Evolutionary conservation across 345 rosid species (phyloP).

Genomic region (Sapria himalayana): DNA sequence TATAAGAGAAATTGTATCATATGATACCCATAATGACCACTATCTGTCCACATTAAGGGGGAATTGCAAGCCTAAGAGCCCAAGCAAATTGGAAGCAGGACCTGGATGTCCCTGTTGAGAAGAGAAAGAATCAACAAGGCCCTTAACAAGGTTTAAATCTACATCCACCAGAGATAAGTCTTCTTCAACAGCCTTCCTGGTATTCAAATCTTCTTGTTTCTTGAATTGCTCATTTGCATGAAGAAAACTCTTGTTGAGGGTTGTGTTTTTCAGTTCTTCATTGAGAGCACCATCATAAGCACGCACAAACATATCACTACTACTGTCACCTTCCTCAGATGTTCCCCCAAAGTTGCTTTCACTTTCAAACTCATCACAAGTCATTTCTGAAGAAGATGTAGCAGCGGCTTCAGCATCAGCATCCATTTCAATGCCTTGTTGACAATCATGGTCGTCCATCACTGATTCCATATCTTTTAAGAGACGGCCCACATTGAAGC

Average conservation of each 20-base stretch:
- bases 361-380: too few relatives aligned
- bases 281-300: slow-evolving; percentile 51
- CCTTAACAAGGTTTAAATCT: slow-evolving; percentile 74
- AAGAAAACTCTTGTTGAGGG: slow-evolving; percentile 45
- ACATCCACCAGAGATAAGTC: slow-evolving; percentile 59
- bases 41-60: slow-evolving; percentile 48
- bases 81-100: slow-evolving; percentile 72
- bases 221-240: slow-evolving; percentile 28
- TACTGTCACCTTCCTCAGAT: slow-evolving; percentile 25
- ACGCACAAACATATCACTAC: slow-evolving; percentile 32
- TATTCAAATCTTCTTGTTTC: slow-evolving; percentile 38
- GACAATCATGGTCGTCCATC: slow-evolving; percentile 19
- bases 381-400: slow-evolving; percentile 58
- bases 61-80: slow-evolving; percentile 65
- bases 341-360: slow-evolving; percentile 15
- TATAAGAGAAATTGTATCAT: not conserved
- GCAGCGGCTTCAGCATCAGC: slow-evolving; percentile 31
- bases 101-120: slow-evolving; percentile 92
- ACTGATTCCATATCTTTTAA: slow-evolving; percentile 56
- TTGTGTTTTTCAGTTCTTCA: slow-evolving; percentile 43
- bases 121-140: slow-evolving; percentile 56
- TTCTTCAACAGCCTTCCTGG: slow-evolving; percentile 26
- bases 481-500: slow-evolving; percentile 45
- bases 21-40: not conserved
- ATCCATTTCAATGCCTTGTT: slow-evolving; percentile 15